Base-by-base conservation (phyloP, 306 rosid species). In the Castanea crenata region DNA sequence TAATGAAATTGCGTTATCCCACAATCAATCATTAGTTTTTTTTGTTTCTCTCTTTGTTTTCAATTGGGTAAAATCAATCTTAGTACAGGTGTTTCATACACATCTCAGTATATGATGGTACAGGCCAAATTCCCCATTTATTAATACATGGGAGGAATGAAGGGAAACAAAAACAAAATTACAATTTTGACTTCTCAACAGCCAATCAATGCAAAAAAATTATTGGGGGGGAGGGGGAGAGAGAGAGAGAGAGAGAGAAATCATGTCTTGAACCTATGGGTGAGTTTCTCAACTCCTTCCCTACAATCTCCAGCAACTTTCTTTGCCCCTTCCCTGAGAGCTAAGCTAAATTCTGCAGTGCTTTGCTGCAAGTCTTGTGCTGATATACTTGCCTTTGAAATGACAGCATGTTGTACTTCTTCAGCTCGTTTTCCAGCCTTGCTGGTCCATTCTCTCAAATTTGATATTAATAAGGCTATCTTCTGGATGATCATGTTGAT, bases 211-310 rank as follows among this genome's bases (percentile, higher is more conserved):
- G 78, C 72, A 8, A 18, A 64, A 64, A 61, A 67, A 23, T 71
- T 71, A 55, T 63, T 67, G 6, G 34, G 54, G 73, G 10, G 10
- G 0, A 1, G 29, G 29, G 29, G 29, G n/a, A n/a, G 35, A 25
- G 38, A 25, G 62, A 10, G 55, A 8, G 32, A 8, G 21, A 15
- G 59, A n/a, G 71, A 29, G 38, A 68, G 41, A 21, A 54, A 76
- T 92, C 84, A 92, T 62, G 94, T 85, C 87, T 88, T 93, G 82
- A 96, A 93, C 89, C 87, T 95, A 62, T 91, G 98, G 77, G 92
- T 84, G 76, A 96, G 86, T 85, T 89, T 96, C 88, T 86, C 98
- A 20, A 96, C 98, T 61, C 97, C 98, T 80, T 87, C 99, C 88
- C 91, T 90, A 78, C 97, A 95, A 76, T 93, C 98, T 56, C 89